phyloP scores from a whole-genome alignment of 441 rosid species.

The Eruca vesicaria region DNA sequence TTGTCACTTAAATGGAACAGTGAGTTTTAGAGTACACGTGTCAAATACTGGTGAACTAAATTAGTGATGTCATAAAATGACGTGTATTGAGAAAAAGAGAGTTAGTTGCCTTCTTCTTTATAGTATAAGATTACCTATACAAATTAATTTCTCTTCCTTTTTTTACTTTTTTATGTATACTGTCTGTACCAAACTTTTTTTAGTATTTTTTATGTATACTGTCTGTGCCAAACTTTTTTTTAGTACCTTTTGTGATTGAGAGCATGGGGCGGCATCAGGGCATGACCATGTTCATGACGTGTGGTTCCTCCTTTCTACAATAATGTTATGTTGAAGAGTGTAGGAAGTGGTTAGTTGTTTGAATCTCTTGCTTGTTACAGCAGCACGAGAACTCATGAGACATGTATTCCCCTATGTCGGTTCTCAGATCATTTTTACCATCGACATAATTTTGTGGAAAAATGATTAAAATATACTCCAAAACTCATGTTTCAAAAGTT shows the following conservation, averaged over 20 bases:
- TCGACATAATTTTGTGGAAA: not conserved
- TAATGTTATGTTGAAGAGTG: not conserved
- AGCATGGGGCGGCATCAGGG: not conserved
- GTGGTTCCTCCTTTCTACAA: not conserved
- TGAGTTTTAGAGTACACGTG: too few species aligned
- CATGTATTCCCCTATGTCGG: not conserved
- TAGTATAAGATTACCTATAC: not conserved
- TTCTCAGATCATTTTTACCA: not conserved
- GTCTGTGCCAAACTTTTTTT: not conserved
- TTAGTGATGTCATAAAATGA: too few species aligned
- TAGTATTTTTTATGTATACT: not conserved
- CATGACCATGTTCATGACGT: not conserved
- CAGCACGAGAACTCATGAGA: not conserved
- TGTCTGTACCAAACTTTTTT: not conserved
- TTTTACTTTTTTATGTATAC: not conserved
- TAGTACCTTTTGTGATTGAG: not conserved
- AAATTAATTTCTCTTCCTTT: not conserved
- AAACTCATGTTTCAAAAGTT: not conserved
- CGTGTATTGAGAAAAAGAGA: too few species aligned
- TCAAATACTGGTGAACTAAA: too few species aligned
- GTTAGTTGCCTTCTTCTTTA: too few species aligned
- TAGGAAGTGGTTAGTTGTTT: not conserved
- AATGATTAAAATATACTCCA: not conserved
- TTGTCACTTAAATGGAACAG: too few species aligned
- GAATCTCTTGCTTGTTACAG: not conserved